These are phyloP conservation scores for Vicia villosa DNA, from an alignment of 306 rosid genomes.

Conservation along the genomic window DNA sequence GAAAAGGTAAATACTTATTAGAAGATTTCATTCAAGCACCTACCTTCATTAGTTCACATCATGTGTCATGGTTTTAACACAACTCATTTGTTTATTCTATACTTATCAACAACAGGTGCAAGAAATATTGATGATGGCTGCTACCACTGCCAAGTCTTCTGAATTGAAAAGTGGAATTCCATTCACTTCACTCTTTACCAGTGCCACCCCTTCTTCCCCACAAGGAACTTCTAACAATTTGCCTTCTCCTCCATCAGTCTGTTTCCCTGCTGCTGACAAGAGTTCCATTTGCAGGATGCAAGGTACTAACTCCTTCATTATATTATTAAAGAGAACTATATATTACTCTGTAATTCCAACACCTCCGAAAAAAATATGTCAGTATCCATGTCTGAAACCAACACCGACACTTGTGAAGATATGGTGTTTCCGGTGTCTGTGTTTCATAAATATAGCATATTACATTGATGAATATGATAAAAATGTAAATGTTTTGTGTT, in stretches of 20 bases:
- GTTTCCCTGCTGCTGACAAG: constrained; percentile 58
- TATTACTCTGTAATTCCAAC: no score
- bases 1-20: constrained; percentile 47
- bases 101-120: constrained; percentile 49
- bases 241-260: constrained; percentile 50
- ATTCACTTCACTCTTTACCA: constrained; percentile 43
- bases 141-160: constrained; percentile 53
- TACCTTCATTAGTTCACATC: background rate
- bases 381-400: no score
- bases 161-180: constrained; percentile 53
- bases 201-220: constrained; percentile 41
- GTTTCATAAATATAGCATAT: no score
- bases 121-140: constrained; percentile 57
- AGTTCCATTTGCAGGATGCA: constrained; percentile 63
- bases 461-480: no score
- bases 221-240: constrained; percentile 46
- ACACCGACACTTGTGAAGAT: no score
- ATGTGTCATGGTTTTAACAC: background rate
- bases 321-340: background rate
- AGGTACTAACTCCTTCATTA: constrained; percentile 44
- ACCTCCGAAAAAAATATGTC: no score
- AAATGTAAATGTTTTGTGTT: background rate
- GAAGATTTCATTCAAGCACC: constrained; percentile 2
- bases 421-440: no score
- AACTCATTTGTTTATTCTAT: background rate